phyloP scores from a whole-genome alignment of 345 rosid genomes.

The Arabis hirsuta region DNA sequence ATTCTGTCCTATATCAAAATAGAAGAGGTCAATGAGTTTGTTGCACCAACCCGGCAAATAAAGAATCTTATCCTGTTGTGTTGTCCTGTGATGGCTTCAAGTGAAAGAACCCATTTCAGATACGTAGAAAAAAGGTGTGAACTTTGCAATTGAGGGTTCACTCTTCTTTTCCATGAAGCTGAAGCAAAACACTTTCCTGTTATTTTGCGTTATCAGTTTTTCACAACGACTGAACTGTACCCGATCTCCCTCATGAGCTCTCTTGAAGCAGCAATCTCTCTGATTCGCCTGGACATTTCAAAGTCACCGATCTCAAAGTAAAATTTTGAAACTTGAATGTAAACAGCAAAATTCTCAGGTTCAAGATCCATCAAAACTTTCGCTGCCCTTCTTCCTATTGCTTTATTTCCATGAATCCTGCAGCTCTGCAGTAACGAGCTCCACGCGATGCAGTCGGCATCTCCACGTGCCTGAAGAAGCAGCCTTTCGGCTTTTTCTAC shows the following conservation, averaged over 20 bases:
- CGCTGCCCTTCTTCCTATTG: conserved; percentile 69
- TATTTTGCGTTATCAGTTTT: conserved; percentile 19
- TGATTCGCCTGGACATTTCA: conserved; percentile 54
- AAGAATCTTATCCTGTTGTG: conserved; percentile 32
- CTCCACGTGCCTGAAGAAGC: conserved; percentile 53
- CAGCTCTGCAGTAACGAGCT: conserved; percentile 81
- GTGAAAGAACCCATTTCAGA: conserved; percentile 45
- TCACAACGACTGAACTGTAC: conserved; percentile 56
- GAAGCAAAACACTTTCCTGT: conserved; percentile 26
- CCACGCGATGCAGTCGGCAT: conserved; percentile 67
- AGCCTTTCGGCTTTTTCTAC: conserved; percentile 68
- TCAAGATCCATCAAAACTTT: conserved; percentile 59
- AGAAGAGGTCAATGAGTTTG: conserved; percentile 45
- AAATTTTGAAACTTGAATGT: conserved; percentile 69
- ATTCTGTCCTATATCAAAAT: conserved; percentile 19
- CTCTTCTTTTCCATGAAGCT: conserved; percentile 46
- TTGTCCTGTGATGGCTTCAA: conserved; percentile 48
- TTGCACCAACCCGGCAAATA: conserved; percentile 46
- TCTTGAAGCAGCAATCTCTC: conserved; percentile 59
- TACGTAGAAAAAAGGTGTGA: conserved; percentile 33
- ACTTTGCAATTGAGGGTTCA: conserved; percentile 38
- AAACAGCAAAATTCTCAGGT: conserved; percentile 59
- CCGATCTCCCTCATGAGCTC: conserved; percentile 63
- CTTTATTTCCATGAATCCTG: conserved; percentile 61
- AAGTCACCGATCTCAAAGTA: conserved; percentile 69